These are phyloP conservation scores for Forsythia viridissima DNA, from an alignment of 257 asterid species.

Conservation along the genomic window DNA sequence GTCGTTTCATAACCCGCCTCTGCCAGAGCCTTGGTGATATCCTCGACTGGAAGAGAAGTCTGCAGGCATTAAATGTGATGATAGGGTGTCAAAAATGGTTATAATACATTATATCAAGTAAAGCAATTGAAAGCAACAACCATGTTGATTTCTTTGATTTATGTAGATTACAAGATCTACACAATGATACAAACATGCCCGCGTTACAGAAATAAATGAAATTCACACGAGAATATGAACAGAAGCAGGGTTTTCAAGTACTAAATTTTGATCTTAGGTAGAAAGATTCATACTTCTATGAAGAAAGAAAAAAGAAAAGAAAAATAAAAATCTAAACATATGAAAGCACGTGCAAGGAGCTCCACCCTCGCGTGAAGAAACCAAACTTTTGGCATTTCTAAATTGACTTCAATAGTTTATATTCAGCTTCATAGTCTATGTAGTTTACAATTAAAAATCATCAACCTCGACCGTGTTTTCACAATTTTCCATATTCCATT, in stretches of 20 bases:
- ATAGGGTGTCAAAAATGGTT: not conserved
- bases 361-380: not conserved
- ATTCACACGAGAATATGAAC: not conserved
- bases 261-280: too few species aligned
- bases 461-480: not conserved
- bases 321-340: too few species aligned
- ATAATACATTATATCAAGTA: not conserved
- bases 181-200: not conserved
- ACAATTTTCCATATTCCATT: not conserved
- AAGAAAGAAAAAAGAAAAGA: too few species aligned
- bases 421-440: not conserved
- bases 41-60: slow-evolving; percentile 76
- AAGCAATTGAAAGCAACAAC: not conserved
- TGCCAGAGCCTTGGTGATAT: slow-evolving; percentile 57
- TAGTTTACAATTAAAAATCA: not conserved
- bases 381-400: not conserved
- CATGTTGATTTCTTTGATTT: not conserved
- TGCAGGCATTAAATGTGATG: slow-evolving; percentile 22
- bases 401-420: not conserved
- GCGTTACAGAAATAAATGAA: not conserved
- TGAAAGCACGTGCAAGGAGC: not conserved
- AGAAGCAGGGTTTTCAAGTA: not conserved
- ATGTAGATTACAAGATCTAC: too few species aligned
- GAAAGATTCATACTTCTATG: not conserved
- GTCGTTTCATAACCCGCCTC: slow-evolving; percentile 85